Evolutionary conservation across 2,329 filamentous ascomycete genomes (phyloP).

Genomic region (Truncatella angustata): DNA sequence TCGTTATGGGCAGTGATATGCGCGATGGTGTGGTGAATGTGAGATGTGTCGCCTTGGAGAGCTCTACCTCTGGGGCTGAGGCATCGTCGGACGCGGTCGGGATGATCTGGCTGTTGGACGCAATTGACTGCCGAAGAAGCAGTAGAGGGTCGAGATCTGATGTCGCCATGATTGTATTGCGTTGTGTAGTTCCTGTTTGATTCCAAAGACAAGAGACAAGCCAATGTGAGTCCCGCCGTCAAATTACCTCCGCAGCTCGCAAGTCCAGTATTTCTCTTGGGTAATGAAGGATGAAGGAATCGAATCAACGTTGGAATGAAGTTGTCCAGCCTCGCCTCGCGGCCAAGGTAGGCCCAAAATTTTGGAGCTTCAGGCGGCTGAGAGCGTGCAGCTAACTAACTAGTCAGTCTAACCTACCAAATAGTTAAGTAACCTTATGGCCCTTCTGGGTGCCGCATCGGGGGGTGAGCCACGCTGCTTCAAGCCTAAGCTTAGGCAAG

Average conservation of each 20-base stretch:
- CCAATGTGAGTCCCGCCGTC: too few species aligned
- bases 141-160: constrained; percentile 73
- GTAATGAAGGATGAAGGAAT: background rate
- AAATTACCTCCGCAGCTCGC: too few species aligned
- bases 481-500: too few species aligned
- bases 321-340: background rate
- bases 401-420: background rate
- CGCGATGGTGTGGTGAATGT: constrained; percentile 65
- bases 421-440: too few species aligned
- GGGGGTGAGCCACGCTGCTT: too few species aligned
- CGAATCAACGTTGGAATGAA: background rate
- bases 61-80: constrained; percentile 57
- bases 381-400: background rate
- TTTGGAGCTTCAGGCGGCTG: constrained; percentile 8
- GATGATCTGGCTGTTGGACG: constrained; percentile 64
- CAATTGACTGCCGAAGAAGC: constrained; percentile 80
- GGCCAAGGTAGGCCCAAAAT: background rate
- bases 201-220: too few species aligned
- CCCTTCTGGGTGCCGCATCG: too few species aligned
- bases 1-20: constrained; percentile 65
- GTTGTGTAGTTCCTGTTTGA: background rate
- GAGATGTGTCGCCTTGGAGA: constrained; percentile 76
- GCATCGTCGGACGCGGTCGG: constrained; percentile 71
- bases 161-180: constrained; percentile 49
- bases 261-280: too few species aligned